Percentiles rank a stretch among this genome's conserved stretches.
Conservation (phyloP, 805 yeast genomes). For the Pichia scutulata region DNA sequence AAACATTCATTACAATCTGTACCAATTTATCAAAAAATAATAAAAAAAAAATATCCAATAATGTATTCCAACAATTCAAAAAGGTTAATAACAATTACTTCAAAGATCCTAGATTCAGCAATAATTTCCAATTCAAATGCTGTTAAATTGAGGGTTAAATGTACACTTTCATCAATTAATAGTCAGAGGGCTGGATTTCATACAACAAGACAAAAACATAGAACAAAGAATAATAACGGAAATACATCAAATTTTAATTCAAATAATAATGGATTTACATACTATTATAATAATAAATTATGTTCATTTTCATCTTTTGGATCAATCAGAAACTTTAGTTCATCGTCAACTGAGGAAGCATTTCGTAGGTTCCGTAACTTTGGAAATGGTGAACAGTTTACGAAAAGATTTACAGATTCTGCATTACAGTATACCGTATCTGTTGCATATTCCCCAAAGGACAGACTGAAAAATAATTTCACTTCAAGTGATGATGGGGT, state of each 20-base stretch:
- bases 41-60: not conserved
- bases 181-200: constrained; percentile 5
- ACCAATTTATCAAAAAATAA: not conserved
- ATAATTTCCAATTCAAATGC: not conserved
- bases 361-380: constrained; percentile 20
- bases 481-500: constrained; percentile 18
- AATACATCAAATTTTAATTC: not conserved
- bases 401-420: constrained; percentile 20
- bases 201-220: constrained; percentile 7
- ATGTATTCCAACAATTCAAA: not conserved
- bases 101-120: constrained; percentile 1
- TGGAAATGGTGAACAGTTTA: constrained; percentile 23
- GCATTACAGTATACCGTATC: constrained; percentile 44
- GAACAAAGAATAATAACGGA: not conserved
- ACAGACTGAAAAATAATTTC: constrained; percentile 41
- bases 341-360: constrained; percentile 16
- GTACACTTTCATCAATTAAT: not conserved
- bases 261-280: not conserved
- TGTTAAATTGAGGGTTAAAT: constrained; percentile 1
- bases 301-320: constrained; percentile 2
- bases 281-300: not conserved
- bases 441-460: constrained; percentile 70
- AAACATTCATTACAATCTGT: not conserved
- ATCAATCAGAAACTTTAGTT: constrained; percentile 9
- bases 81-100: constrained; percentile 1